Conservation (phyloP, 73 alveolate genomes). For the Paramecium sexaurelia region DNA sequence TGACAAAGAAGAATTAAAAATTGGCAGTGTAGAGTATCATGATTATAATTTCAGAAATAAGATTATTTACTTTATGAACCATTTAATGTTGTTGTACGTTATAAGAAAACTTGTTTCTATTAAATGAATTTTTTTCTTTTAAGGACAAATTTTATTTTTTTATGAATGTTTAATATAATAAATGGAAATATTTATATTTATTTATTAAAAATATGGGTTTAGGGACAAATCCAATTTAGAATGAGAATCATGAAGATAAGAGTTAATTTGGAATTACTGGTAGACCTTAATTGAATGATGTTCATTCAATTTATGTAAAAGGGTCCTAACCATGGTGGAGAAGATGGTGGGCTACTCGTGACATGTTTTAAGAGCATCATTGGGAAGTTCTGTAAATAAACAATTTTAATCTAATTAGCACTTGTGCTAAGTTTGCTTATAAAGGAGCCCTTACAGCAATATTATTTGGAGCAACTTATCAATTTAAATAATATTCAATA, state of each 20-base stretch:
- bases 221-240: background rate
- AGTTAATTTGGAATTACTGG: background rate
- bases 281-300: background rate
- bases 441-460: conserved; percentile 21
- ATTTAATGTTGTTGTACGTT: no score
- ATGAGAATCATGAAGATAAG: background rate
- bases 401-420: background rate
- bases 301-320: background rate
- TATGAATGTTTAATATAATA: no score
- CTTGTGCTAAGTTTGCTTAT: background rate
- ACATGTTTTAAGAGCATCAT: conserved; percentile 21
- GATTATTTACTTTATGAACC: no score
- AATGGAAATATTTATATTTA: background rate
- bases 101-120: no score
- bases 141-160: no score
- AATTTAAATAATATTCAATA: background rate
- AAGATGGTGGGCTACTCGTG: conserved; percentile 53
- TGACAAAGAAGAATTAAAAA: no score
- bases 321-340: background rate
- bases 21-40: no score
- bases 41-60: no score
- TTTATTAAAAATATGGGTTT: conserved; percentile 10
- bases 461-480: background rate
- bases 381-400: conserved; percentile 18
- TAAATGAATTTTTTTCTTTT: no score